Evolutionary conservation across 371 early-diverging fungal species (phyloP).

Genomic region (Apophysomyces variabilis): DNA sequence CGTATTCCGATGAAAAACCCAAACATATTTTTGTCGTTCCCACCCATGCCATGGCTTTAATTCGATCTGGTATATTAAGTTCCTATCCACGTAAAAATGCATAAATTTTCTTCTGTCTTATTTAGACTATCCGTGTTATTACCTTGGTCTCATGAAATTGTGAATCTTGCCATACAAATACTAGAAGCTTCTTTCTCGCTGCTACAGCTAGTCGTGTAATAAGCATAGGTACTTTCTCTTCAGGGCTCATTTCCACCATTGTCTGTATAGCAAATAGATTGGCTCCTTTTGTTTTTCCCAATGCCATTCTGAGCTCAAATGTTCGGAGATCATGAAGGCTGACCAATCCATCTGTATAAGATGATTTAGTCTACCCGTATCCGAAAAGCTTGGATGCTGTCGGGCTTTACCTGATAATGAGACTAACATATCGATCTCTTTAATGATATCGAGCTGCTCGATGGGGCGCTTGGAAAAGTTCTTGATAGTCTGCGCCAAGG

Average conservation of each 20-base stretch:
- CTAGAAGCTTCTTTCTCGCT: constrained; percentile 68
- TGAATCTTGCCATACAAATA: constrained; percentile 82
- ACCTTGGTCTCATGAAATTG: constrained; percentile 69
- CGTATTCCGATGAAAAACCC: constrained; percentile 71
- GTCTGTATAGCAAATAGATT: constrained; percentile 77
- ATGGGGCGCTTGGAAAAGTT: constrained; percentile 73
- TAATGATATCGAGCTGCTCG: constrained; percentile 79
- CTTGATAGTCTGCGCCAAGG: constrained; percentile 69
- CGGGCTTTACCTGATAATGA: constrained; percentile 61
- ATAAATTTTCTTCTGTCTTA: neutral
- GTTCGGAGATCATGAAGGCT: constrained; percentile 79
- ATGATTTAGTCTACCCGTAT: too few species aligned
- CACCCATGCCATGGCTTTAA: constrained; percentile 75
- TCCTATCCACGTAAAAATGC: constrained; percentile 43
- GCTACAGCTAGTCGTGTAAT: constrained; percentile 80
- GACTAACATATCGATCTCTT: constrained; percentile 77
- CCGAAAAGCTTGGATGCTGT: too few species aligned
- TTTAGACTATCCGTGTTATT: neutral
- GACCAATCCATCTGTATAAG: constrained; percentile 64
- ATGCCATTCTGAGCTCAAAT: constrained; percentile 67
- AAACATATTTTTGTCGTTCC: constrained; percentile 67
- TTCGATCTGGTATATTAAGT: constrained; percentile 64
- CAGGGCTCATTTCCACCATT: constrained; percentile 63
- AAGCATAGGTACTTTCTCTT: constrained; percentile 71
- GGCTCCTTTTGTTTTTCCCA: constrained; percentile 76